Evolutionary conservation across 768 basidiomycete species (phyloP).

Genomic region (Dendrothele bispora): DNA sequence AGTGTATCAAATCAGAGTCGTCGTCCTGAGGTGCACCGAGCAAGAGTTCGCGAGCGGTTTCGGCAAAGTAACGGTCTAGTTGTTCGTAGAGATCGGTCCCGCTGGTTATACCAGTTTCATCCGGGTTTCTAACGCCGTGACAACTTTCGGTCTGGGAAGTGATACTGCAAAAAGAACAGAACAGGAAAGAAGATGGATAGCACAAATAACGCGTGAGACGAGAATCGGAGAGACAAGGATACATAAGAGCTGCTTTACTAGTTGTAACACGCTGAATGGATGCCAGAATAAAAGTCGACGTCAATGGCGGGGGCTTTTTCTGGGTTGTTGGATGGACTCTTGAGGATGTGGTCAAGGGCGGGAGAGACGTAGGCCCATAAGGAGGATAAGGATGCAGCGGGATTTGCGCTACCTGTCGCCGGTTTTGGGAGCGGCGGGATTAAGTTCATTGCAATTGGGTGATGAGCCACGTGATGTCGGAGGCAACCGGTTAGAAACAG

Average conservation of each 20-base stretch:
- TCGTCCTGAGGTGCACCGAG: constrained; percentile 65
- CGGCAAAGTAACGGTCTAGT: constrained; percentile 70
- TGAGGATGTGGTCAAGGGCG: constrained; percentile 75
- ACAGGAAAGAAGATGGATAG: constrained; percentile 12
- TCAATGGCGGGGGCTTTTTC: constrained; percentile 72
- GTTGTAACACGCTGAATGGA: constrained; percentile 83
- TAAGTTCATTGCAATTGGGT: constrained; percentile 17
- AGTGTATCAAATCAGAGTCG: constrained; percentile 66
- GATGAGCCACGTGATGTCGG: too few species aligned
- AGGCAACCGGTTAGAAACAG: too few species aligned
- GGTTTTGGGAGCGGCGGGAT: constrained; percentile 46
- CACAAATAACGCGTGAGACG: too few species aligned
- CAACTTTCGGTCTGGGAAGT: constrained; percentile 55
- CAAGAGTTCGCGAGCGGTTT: constrained; percentile 58
- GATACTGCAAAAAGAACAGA: constrained; percentile 36
- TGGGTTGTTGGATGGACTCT: constrained; percentile 59
- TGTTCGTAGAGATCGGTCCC: constrained; percentile 74
- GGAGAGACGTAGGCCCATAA: constrained; percentile 78
- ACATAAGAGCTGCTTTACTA: constrained; percentile 55
- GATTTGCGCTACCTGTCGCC: constrained; percentile 68
- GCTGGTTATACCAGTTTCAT: constrained; percentile 33
- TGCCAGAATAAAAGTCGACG: constrained; percentile 70
- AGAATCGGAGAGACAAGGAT: too few species aligned
- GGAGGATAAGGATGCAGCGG: constrained; percentile 67
- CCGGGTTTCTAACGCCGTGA: constrained; percentile 28